A percentile compares a stretch with the other conserved stretches of the same genome.
phyloP scores from a whole-genome alignment of 495 filamentous ascomycete species.

The Astrocystis sublimbata region DNA sequence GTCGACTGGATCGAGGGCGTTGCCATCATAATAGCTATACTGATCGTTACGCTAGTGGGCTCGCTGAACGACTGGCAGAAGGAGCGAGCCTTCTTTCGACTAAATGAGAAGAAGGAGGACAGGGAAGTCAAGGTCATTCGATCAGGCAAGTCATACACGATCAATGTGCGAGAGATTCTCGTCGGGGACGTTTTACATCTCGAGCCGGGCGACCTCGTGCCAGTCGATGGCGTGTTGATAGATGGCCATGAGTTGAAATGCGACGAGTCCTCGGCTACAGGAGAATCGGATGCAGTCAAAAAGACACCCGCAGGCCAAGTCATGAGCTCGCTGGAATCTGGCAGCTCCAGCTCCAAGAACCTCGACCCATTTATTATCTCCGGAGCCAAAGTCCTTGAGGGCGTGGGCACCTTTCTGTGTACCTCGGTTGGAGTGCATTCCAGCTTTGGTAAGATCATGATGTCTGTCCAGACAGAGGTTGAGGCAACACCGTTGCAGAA shows the following conservation, averaged over 20 bases:
- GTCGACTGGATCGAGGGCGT: conserved; percentile 80
- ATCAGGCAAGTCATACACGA: conserved; percentile 72
- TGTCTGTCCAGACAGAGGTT: conserved; percentile 74
- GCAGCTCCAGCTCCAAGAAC: conserved; percentile 43
- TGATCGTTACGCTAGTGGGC: conserved; percentile 68
- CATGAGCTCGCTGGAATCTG: conserved; percentile 59
- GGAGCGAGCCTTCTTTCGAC: conserved; percentile 67
- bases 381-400: conserved; percentile 76
- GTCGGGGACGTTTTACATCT: conserved; percentile 83
- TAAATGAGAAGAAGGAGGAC: conserved; percentile 73
- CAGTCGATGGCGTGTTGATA: conserved; percentile 78
- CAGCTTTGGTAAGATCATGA: conserved; percentile 77
- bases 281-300: conserved; percentile 67
- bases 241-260: conserved; percentile 71
- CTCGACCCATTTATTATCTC: conserved; percentile 83
- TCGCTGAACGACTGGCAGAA: conserved; percentile 73
- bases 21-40: conserved; percentile 68
- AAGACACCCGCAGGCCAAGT: conserved; percentile 65
- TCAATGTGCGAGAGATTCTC: conserved; percentile 78
- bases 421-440: conserved; percentile 73
- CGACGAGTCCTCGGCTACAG: conserved; percentile 78
- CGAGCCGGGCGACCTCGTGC: conserved; percentile 86
- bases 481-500: conserved; percentile 78
- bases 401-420: conserved; percentile 76
- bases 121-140: conserved; percentile 72